Evolutionary conservation across 2,329 filamentous ascomycete genomes (phyloP).

Genomic region (Ascochyta clinopodiicola): DNA sequence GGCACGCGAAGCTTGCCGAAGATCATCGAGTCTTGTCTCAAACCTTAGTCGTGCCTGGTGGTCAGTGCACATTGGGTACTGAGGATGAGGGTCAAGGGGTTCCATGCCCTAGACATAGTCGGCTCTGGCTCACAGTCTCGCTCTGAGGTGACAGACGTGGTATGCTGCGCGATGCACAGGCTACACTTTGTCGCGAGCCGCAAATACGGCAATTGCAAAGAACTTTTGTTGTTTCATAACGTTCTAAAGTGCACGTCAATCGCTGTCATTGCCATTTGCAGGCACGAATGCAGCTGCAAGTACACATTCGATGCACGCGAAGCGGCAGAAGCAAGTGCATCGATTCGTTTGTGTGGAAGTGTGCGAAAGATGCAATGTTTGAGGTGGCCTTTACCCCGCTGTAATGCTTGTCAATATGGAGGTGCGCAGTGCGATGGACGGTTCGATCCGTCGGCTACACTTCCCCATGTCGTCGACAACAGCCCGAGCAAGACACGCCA

Average conservation of each 20-base stretch:
- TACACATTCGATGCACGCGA: neutral
- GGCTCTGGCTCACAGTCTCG: neutral
- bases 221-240: neutral
- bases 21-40: conserved; percentile 29
- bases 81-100: neutral
- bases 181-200: neutral
- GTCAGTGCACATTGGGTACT: conserved; percentile 6
- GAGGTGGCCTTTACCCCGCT: neutral
- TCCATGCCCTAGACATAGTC: neutral
- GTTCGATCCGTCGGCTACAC: neutral
- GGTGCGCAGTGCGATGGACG: neutral
- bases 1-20: conserved; percentile 34
- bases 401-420: conserved; percentile 3
- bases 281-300: neutral
- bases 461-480: neutral
- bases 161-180: neutral
- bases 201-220: neutral
- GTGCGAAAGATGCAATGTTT: neutral
- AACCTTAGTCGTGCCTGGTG: conserved; percentile 17
- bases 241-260: neutral
- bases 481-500: neutral
- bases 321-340: neutral
- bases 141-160: neutral
- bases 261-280: neutral
- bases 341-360: neutral